phyloP scores from a whole-genome alignment of 2,329 filamentous ascomycete species.

The Neopestalotiopsis sp. region DNA sequence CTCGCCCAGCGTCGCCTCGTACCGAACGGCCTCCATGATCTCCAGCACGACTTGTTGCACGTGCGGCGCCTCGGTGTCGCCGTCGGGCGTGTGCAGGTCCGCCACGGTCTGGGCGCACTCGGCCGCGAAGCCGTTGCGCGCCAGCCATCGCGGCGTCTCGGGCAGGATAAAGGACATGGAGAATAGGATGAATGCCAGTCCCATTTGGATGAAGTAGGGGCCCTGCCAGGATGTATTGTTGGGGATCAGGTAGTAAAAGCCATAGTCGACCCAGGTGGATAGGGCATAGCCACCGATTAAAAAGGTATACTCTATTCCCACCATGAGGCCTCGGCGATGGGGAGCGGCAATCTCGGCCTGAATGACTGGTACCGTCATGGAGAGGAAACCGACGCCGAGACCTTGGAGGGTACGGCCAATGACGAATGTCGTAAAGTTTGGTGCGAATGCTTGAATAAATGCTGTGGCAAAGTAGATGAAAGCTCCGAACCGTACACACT shows the following conservation, averaged over 20 bases:
- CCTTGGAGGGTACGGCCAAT: neutral
- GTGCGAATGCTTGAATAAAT: neutral
- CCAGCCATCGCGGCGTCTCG: neutral
- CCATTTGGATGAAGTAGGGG: conserved; percentile 2
- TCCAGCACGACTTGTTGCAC: neutral
- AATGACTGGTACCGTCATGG: neutral
- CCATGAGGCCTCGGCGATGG: conserved; percentile 1
- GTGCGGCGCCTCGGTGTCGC: neutral
- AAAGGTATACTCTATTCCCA: conserved; percentile 1
- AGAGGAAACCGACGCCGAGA: neutral
- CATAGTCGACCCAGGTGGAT: neutral
- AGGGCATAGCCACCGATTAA: neutral
- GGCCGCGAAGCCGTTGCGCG: neutral
- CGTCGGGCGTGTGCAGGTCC: neutral
- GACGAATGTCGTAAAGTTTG: neutral
- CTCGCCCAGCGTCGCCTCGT: neutral
- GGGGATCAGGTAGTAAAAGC: conserved; percentile 1
- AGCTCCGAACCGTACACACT: neutral
- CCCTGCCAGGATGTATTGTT: neutral
- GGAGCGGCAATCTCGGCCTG: neutral
- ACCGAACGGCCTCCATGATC: neutral
- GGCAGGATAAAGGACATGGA: conserved; percentile 8
- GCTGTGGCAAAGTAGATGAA: neutral
- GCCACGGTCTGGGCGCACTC: neutral
- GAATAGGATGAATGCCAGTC: neutral